phyloP scores from a whole-genome alignment of 1,139 yeast genomes.

The Meyerozyma sp. region DNA sequence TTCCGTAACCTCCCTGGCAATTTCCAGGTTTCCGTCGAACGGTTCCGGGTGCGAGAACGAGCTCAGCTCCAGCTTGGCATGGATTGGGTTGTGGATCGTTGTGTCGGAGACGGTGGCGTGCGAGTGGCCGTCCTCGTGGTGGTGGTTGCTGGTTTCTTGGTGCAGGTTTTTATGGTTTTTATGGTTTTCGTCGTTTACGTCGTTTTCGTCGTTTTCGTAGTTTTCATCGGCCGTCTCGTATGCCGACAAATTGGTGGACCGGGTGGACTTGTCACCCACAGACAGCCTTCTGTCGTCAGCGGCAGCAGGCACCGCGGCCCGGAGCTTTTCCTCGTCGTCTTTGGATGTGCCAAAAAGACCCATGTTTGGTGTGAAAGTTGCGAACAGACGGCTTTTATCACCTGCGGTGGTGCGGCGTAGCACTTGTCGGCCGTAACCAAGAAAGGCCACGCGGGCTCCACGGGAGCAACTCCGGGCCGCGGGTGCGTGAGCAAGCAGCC shows the following conservation, averaged over 20 bases:
- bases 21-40: not conserved
- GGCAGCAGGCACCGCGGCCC: not conserved
- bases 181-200: slow-evolving; percentile 3
- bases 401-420: not conserved
- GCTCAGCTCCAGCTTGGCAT: too few species aligned
- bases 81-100: not conserved
- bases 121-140: too few species aligned
- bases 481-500: too few species aligned
- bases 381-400: not conserved
- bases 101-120: not conserved
- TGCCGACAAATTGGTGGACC: slow-evolving; percentile 14
- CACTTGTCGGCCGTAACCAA: not conserved
- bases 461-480: too few species aligned
- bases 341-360: not conserved
- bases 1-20: slow-evolving; percentile 7
- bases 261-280: slow-evolving; percentile 5
- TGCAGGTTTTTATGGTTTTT: slow-evolving; percentile 6
- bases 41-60: not conserved
- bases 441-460: not conserved
- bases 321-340: not conserved
- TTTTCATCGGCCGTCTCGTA: slow-evolving; percentile 36
- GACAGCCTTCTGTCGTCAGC: not conserved
- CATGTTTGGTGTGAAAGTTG: not conserved
- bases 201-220: slow-evolving; percentile 1
- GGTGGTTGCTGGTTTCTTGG: too few species aligned